phyloP scores from a whole-genome alignment of 164 flowering plant genomes.

The Piper longum region DNA sequence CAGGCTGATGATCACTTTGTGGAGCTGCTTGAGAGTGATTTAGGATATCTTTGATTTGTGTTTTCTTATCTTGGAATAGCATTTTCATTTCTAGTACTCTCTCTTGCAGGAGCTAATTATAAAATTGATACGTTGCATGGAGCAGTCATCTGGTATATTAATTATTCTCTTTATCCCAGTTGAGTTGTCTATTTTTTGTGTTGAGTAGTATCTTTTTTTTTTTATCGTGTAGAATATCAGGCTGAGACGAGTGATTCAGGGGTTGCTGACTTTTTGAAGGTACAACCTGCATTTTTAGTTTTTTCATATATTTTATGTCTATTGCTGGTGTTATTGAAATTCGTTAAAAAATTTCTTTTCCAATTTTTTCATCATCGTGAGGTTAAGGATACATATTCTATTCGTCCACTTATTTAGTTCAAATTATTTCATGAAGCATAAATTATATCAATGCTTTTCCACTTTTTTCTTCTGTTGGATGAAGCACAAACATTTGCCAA shows the following conservation, averaged over 20 bases:
- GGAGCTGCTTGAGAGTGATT: too few species aligned
- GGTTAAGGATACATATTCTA: too few species aligned
- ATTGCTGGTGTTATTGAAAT: too few species aligned
- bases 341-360: too few species aligned
- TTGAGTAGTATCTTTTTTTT: background rate
- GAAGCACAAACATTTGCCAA: too few species aligned
- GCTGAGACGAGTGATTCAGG: slow-evolving; percentile 15
- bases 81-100: background rate
- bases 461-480: too few species aligned
- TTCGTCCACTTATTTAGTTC: too few species aligned
- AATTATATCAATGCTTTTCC: too few species aligned
- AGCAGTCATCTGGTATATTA: slow-evolving; percentile 34
- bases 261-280: slow-evolving; percentile 23
- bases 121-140: slow-evolving; percentile 32
- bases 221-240: slow-evolving; percentile 17
- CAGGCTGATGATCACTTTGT: too few species aligned
- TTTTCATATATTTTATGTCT: too few species aligned
- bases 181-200: background rate
- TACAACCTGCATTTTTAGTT: slow-evolving; percentile 6
- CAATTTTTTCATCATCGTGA: too few species aligned
- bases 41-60: slow-evolving; percentile 2
- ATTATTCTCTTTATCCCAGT: background rate
- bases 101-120: slow-evolving; percentile 41
- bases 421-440: too few species aligned
- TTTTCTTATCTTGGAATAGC: background rate